Base-by-base conservation (phyloP, 108 stramenopile genomes). In the Conticribra weissflogii region DNA sequence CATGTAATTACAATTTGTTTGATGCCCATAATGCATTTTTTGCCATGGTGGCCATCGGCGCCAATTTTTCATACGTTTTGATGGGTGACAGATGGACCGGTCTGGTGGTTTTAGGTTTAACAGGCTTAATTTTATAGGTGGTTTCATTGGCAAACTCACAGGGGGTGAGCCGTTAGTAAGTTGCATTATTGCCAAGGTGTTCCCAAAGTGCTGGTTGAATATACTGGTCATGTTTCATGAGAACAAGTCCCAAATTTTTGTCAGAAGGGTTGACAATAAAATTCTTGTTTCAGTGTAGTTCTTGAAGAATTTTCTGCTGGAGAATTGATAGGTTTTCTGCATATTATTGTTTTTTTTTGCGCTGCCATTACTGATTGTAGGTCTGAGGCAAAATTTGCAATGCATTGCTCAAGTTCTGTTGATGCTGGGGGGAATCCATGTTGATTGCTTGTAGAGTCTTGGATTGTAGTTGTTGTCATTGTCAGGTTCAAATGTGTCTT, bases 81-180 rank as follows among this genome's bases (percentile, higher is more conserved):
- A n/a, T n/a, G n/a, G n/a, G n/a, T n/a, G n/a, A n/a, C n/a, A n/a
- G n/a, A n/a, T n/a, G n/a, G n/a, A n/a, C n/a, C n/a, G n/a, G n/a
- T n/a, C n/a, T n/a, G n/a, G n/a, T n/a, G n/a, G n/a, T n/a, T n/a
- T n/a, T n/a, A n/a, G n/a, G n/a, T n/a, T n/a, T n/a, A n/a, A n/a
- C n/a, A n/a, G n/a, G n/a, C n/a, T n/a, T n/a, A n/a, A 41, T 5
- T 41, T 41, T 41, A 12, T 41, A 41, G 36, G 36, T n/a, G n/a
- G n/a, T n/a, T n/a, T n/a, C 31, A 3, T 12, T 31, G 31, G 16
- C 16, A 2, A 3, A 18, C 15, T 9, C n/a, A 3, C 18, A 4
- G 3, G 14, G 22, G 31, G 58, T 59, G 41, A 72, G 71, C 9
- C 5, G 21, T 27, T 44, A 17, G 31, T 72, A 72, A 2, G 52